Base-by-base conservation (phyloP, 164 flowering plant genomes). In the Umbellularia californica region DNA sequence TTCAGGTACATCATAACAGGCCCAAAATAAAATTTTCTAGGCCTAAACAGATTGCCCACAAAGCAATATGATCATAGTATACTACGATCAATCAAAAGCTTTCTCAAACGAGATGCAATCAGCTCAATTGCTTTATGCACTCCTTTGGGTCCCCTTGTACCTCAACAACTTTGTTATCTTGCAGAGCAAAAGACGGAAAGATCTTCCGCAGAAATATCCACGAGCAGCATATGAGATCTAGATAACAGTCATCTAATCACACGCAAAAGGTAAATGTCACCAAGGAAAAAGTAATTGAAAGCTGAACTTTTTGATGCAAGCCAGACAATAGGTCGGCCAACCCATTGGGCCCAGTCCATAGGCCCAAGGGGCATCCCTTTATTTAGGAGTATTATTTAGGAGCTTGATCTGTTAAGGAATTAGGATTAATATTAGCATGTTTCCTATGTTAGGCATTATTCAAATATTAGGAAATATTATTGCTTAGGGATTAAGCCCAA, bases 91-190 rank as follows among this genome's bases (percentile, higher is more conserved):
- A 95, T 98, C 71, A 95, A 85, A 81, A 93, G 93, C 83, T 93
- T 95, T 78, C 97, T 88, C 68, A 95, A 82, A 74, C 92, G 98
- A 50, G 89, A 81, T 25, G 91, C 97, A 79, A 91, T 85, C 22
- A 90, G 81, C 79, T 93, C 98, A 75, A 95, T 74, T 12, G 95
- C 99, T 79, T 87, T 91, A 80, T 91, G 99, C 69, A 90, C 89
- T 25, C 85, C 86, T 70, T 80, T 69, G 97, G 86, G 28, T 93
- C 97, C 25, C 99, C 99, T 63, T 85, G 84, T 60, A 93, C 85
- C 84, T 95, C 99, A 78, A 95, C 98, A 73, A 94, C 87, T 71
- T 96, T 86, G 81, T 95, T 98, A 79, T 95, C 99, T 77, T 83
- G 89, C 51, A 93, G 89, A 73, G 97, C 97, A 85, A 94, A 90